phyloP scores from a whole-genome alignment of 148 eudicot species.

The Persicaria maculosa region DNA sequence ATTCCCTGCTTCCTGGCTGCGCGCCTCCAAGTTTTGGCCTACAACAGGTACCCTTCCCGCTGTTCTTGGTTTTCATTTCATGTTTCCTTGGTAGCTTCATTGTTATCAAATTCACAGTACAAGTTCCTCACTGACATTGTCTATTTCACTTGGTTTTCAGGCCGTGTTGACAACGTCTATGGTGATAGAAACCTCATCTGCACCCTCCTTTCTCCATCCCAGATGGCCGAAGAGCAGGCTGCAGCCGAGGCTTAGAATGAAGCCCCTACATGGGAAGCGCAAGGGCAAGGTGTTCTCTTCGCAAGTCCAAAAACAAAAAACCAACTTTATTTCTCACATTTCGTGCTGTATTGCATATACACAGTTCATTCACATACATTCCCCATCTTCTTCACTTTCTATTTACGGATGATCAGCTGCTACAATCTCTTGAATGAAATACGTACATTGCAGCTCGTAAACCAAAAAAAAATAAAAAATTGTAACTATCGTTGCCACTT shows the following conservation, averaged over 20 bases:
- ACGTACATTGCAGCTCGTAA: constrained; percentile 4
- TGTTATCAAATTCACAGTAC: background rate
- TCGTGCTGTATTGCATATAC: background rate
- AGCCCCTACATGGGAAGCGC: background rate
- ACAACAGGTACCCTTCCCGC: constrained; percentile 47
- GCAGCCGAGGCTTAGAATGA: constrained; percentile 63
- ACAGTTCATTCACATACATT: background rate
- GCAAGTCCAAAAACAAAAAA: background rate
- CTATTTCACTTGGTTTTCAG: constrained; percentile 25
- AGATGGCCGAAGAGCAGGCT: constrained; percentile 73
- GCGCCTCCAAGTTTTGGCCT: constrained; percentile 92
- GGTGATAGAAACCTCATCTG: constrained; percentile 96
- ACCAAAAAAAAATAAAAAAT: background rate
- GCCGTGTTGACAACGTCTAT: constrained; percentile 91
- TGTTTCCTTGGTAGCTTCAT: background rate
- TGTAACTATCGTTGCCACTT: constrained; percentile 6
- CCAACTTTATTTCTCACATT: background rate
- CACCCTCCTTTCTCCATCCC: constrained; percentile 65
- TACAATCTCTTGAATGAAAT: background rate
- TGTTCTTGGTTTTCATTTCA: background rate
- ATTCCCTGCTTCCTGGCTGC: constrained; percentile 91
- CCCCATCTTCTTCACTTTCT: background rate
- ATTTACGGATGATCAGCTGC: background rate
- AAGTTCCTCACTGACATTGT: background rate
- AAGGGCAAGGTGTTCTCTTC: constrained; percentile 9